These are phyloP conservation scores for Schwanniomyces vanrijiae DNA, from an alignment of 805 yeast genomes.

Conservation along the genomic window DNA sequence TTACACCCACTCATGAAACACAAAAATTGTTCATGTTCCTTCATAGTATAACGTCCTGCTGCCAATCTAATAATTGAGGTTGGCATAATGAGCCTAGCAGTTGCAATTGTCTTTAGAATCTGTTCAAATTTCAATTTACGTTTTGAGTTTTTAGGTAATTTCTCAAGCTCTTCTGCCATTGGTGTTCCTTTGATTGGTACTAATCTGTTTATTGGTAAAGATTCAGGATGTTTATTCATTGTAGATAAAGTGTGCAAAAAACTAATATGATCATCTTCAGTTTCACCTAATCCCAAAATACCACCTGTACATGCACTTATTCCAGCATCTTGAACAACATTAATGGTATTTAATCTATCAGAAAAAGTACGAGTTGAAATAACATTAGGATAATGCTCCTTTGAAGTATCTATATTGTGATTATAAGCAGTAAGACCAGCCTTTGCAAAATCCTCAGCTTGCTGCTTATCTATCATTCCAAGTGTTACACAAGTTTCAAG, in stretches of 20 bases:
- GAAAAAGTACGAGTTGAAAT: conserved; percentile 71
- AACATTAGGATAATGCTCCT: conserved; percentile 73
- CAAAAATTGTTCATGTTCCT: conserved; percentile 69
- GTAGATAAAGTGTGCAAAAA: conserved; percentile 67
- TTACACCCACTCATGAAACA: conserved; percentile 79
- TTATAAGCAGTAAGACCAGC: conserved; percentile 81
- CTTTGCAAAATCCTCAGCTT: conserved; percentile 57
- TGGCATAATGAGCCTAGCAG: conserved; percentile 78
- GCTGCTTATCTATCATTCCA: conserved; percentile 73
- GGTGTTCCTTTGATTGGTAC: conserved; percentile 84
- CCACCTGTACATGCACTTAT: conserved; percentile 78
- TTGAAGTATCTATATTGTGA: conserved; percentile 77
- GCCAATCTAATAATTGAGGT: conserved; percentile 68
- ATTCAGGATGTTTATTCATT: conserved; percentile 74
- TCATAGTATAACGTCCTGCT: conserved; percentile 82
- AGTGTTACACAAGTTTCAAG: conserved; percentile 80
- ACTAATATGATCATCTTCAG: conserved; percentile 67
- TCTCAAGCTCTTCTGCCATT: conserved; percentile 53
- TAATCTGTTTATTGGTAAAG: conserved; percentile 74
- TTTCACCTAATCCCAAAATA: conserved; percentile 76
- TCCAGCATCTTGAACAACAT: conserved; percentile 62
- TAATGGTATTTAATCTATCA: conserved; percentile 67
- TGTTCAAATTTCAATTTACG: conserved; percentile 57
- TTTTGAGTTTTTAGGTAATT: conserved; percentile 29
- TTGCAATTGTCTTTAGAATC: conserved; percentile 67